These are phyloP conservation scores for Flaveria linearis DNA, from an alignment of 129 eudicot species.

Conservation along the genomic window DNA sequence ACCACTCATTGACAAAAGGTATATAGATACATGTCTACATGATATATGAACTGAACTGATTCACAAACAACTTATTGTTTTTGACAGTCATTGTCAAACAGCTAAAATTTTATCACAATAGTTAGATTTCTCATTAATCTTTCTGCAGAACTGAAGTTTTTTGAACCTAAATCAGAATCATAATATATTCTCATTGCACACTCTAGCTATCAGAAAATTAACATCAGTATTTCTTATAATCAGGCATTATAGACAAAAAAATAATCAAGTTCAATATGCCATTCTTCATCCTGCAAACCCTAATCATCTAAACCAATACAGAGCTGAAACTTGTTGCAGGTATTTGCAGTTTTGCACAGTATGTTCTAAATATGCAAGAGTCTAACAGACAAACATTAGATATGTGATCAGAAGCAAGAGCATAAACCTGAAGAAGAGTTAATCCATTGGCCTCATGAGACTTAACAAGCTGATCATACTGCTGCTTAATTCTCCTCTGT, in stretches of 20 bases:
- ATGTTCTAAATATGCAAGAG: not conserved
- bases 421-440: conserved; percentile 70
- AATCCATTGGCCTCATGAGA: conserved; percentile 62
- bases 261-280: not conserved
- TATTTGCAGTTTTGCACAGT: not conserved
- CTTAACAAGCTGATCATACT: conserved; percentile 76
- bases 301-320: not conserved
- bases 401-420: not conserved
- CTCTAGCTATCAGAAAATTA: too few relatives aligned
- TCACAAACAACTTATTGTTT: not conserved
- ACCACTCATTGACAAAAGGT: not conserved
- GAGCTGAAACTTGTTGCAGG: not conserved
- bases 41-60: not conserved
- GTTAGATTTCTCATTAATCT: not conserved
- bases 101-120: not conserved
- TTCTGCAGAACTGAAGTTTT: not conserved
- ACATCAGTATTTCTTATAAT: not conserved
- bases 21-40: not conserved
- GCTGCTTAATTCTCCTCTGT: conserved; percentile 77
- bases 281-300: conserved; percentile 16
- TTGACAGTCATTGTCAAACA: not conserved
- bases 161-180: not conserved
- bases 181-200: not conserved
- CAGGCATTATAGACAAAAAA: not conserved
- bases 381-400: not conserved